Evolutionary conservation across 179 eudicot species (phyloP), one percentile per base, ranked within the genome.

Genomic region (Beta macrorhiza): DNA sequence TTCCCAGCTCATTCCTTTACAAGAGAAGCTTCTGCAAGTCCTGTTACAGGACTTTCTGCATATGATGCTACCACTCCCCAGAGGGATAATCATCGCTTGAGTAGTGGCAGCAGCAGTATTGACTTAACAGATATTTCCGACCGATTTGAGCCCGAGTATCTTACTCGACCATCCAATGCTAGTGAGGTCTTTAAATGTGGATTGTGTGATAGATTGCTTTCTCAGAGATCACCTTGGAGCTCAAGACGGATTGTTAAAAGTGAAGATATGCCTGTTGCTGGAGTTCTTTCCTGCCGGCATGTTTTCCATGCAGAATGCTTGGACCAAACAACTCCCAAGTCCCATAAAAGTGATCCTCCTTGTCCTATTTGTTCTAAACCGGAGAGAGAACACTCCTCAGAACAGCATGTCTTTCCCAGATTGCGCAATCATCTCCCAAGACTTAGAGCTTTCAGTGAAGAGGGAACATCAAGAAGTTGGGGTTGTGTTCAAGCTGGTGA

Each of bases 271-370:
- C 99, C 99, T 0, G 88, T 90, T 59, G 85, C 99, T 1, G 97
- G 97, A 72, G 93, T 96, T 53, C 97, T 96, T 75, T 86, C 92
- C 12, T 94, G 98, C 76, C 86, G 88, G 20, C 99, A 96, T 83
- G 92, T 96, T 49, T 96, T 92, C 88, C 99, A 96, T 65, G 99
- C 97, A 14, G 99, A 96, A 82, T 96, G 99, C 86, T 84, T 94
- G 82, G 99, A 96, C 37, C 98, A 96, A 67, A 84, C 89, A 9
- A 96, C 98, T 29, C 97, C 93, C 0, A 93, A 93, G 84, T 79
- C 92, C 4, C 87, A 87, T 47, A 93, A 84, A 85, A 89, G 72
- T 55, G 99, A 96, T 81, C 99, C 99, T 49, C 97, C 96, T 59
- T 96, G 98, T 76, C 99, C 99, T 65, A 74, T 94, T 19, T 96